Conservation (phyloP, 1,139 yeast species). For the Candida frijolesensis region DNA sequence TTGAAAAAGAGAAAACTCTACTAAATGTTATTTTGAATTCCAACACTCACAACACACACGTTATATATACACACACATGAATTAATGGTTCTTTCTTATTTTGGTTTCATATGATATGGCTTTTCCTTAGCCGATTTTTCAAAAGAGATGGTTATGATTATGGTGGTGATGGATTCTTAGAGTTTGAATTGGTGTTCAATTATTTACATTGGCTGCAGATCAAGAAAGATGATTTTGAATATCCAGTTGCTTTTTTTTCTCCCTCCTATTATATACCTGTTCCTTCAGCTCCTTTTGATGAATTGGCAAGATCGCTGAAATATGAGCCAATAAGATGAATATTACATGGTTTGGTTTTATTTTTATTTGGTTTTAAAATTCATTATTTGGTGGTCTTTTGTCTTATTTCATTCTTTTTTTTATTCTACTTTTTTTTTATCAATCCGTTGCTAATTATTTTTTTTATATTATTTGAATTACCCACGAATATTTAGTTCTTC, state of each 20-base stretch:
- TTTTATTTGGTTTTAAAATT: not conserved
- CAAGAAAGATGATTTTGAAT: not conserved
- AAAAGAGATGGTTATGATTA: not conserved
- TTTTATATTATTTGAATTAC: not conserved
- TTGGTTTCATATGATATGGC: not conserved
- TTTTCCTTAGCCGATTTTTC: not conserved
- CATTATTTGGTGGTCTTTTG: conserved; percentile 4
- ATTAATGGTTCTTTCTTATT: conserved; percentile 7
- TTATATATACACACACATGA: not conserved
- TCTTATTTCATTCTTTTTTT: not conserved
- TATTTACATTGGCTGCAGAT: conserved; percentile 1
- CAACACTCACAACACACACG: not conserved
- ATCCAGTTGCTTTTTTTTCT: not conserved
- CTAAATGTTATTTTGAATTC: conserved; percentile 5
- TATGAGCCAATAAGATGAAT: not conserved
- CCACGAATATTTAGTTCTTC: not conserved
- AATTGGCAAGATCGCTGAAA: not conserved
- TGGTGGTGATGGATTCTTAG: not conserved
- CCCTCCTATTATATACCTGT: not conserved
- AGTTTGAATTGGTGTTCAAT: not conserved
- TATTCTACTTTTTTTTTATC: not conserved
- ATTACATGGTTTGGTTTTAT: conserved; percentile 1
- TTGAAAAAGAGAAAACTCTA: conserved; percentile 15
- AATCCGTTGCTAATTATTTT: not conserved
- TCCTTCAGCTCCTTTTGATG: too few relatives aligned